These are phyloP conservation scores for Eragrostis nindensis DNA, from an alignment of 176 grass and related monocot species.

Conservation along the genomic window DNA sequence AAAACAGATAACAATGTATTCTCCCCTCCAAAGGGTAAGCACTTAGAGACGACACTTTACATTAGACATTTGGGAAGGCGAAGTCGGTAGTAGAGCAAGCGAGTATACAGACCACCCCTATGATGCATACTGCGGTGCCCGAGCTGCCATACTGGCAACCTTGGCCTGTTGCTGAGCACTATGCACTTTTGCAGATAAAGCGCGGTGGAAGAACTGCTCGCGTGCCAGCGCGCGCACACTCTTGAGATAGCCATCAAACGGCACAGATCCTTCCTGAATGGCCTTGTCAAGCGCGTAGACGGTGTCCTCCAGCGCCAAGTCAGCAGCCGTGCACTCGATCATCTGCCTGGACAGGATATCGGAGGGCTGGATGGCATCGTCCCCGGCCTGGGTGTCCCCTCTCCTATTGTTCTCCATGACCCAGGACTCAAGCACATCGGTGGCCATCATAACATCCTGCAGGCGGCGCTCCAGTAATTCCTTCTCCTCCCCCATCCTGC, in stretches of 20 bases:
- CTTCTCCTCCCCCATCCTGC: conserved; percentile 64
- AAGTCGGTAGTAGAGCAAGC: background rate
- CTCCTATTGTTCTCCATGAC: conserved; percentile 47
- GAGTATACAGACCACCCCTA: conserved; percentile 39
- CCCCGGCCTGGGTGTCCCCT: conserved; percentile 16
- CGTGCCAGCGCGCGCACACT: conserved; percentile 57
- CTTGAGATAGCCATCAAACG: conserved; percentile 73
- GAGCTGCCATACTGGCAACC: conserved; percentile 56
- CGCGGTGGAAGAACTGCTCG: conserved; percentile 80
- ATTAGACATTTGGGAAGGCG: background rate
- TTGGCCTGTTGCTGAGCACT: conserved; percentile 63
- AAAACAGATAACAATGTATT: background rate
- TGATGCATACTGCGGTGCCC: conserved; percentile 60
- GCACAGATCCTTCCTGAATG: conserved; percentile 65
- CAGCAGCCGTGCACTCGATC: conserved; percentile 68
- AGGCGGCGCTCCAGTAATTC: conserved; percentile 72
- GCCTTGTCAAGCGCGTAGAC: conserved; percentile 86
- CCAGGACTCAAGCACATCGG: conserved; percentile 67
- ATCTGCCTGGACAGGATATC: conserved; percentile 81
- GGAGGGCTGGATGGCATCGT: conserved; percentile 44
- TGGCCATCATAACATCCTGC: conserved; percentile 70
- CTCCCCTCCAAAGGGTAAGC: background rate
- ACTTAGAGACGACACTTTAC: conserved; percentile 5
- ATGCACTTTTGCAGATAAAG: conserved; percentile 60
- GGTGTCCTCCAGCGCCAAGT: conserved; percentile 70